Evolutionary conservation across 2,329 filamentous ascomycete species (phyloP), one percentile per base, ranked within the genome.

Genomic region (Sporothrix phasma): DNA sequence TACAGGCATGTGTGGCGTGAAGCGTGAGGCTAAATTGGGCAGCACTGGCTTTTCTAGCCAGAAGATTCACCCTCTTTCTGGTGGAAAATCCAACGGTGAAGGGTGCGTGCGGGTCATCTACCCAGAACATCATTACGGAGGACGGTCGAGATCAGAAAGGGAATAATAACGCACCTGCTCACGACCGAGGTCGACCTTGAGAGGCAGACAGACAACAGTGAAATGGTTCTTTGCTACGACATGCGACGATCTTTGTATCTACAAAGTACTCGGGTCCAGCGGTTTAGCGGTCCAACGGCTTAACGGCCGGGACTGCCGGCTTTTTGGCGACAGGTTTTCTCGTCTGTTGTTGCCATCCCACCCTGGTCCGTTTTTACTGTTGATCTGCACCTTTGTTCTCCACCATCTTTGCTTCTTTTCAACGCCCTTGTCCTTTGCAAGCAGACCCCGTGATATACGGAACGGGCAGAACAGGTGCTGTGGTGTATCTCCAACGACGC

Each of bases 1-100:
- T 86, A 86, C 69, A 77, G 73, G 71, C 82, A 85, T 63, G 73
- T 81, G 19, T 85, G 81, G 82, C 77, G 76, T 65, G 73, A 77
- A 69, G 54, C 59, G 6, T 67, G 60, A 64, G n/a, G 24, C 29
- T 6, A 17, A n/a, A 43, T n/a, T n/a, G 17, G 41, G 41, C 15
- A 8, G 41, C 41, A 17, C 15, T 7, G 19, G 17, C 17, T n/a
- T 43, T 6, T 43, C 41, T 43, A 7, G 5, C 17, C 19, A 43
- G 41, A 17, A 43, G 41, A 15, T 5, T n/a, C 41, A 19, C 41
- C 19, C 5, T 19, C 8, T 43, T 43, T 17, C 7, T 43, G 13
- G 26, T 5, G 29, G 7, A 7, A n/a, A 17, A 51, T n/a, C 17
- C 26, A 19, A 17, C 17, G 17, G 47, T 26, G 6, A n/a, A 31